A percentile compares a stretch with the other conserved stretches of the same genome.
These are phyloP conservation scores for Euphrasia confusa DNA, from an alignment of 257 asterid genomes.

Conservation along the genomic window DNA sequence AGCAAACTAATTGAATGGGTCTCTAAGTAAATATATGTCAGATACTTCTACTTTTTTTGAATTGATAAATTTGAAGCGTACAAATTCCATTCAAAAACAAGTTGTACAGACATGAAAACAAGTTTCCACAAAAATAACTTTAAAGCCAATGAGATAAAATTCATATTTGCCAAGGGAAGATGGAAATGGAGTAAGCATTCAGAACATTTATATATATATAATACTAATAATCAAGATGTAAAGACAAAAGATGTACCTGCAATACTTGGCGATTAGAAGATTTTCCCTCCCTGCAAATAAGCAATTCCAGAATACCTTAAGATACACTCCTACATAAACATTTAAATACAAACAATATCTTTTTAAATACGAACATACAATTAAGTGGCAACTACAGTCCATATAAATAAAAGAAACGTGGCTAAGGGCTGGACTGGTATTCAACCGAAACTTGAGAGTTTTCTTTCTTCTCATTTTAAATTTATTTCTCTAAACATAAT, in stretches of 20 bases:
- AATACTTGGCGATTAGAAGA: slow-evolving; percentile 92
- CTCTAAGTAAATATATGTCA: not conserved
- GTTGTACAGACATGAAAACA: no score
- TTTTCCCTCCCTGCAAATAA: slow-evolving; percentile 72
- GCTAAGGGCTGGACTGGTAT: not conserved
- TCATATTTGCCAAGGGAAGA: not conserved
- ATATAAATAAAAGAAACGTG: not conserved
- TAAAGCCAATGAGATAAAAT: not conserved
- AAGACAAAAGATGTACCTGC: slow-evolving; percentile 51
- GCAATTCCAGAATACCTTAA: slow-evolving; percentile 16
- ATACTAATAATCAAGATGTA: slow-evolving; percentile 9
- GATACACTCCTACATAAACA: slow-evolving; percentile 1
- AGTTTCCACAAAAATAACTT: not conserved
- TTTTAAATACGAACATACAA: not conserved
- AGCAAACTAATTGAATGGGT: not conserved
- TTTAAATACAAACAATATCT: not conserved
- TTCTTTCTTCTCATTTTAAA: no score
- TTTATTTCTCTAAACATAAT: no score
- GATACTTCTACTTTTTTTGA: not conserved
- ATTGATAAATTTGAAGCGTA: not conserved
- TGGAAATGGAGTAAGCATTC: not conserved
- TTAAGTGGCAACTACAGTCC: not conserved
- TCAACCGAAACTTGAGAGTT: no score
- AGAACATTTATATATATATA: not conserved
- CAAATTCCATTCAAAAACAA: no score